Evolutionary conservation across 2,329 filamentous ascomycete genomes (phyloP).

Genomic region (Penicillium sp.): DNA sequence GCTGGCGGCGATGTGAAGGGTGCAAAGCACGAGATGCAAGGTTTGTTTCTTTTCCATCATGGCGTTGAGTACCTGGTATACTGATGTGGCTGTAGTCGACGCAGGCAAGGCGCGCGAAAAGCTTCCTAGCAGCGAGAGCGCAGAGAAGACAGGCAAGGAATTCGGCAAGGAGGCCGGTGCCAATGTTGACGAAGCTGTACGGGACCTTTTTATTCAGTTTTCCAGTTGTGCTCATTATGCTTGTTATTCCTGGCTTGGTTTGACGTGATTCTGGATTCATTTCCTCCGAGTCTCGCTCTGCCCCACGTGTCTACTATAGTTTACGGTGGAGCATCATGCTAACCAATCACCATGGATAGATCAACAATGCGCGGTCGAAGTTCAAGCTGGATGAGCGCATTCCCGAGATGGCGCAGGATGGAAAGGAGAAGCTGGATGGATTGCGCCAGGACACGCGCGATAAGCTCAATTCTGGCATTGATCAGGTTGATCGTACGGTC

Average conservation of each 20-base stretch:
- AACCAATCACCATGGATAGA: conserved; percentile 34
- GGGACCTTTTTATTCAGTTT: conserved; percentile 28
- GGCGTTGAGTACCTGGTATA: too few species aligned
- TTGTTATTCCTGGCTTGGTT: too few species aligned
- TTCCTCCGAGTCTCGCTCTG: too few species aligned
- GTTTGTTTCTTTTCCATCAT: conserved; percentile 53
- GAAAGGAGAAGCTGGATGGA: conserved; percentile 52
- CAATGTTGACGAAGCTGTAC: conserved; percentile 64
- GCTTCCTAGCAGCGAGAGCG: conserved; percentile 58
- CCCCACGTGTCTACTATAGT: too few species aligned
- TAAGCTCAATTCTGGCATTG: conserved; percentile 52
- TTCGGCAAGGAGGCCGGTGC: conserved; percentile 57
- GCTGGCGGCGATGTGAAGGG: conserved; percentile 74
- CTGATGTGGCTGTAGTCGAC: conserved; percentile 56
- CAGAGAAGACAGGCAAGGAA: conserved; percentile 59
- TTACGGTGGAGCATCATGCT: background rate
- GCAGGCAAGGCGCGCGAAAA: conserved; percentile 62
- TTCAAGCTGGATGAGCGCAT: conserved; percentile 54
- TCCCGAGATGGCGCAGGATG: conserved; percentile 56
- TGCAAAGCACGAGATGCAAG: conserved; percentile 80
- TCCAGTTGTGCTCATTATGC: background rate
- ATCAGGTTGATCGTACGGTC: conserved; percentile 76
- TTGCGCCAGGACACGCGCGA: conserved; percentile 58
- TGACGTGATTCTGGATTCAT: too few species aligned
- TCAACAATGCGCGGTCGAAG: conserved; percentile 56